Percentiles rank a stretch among this genome's conserved stretches.
Evolutionary conservation across 2,329 filamentous ascomycete species (phyloP).

Genomic region (Akanthomyces muscarius): DNA sequence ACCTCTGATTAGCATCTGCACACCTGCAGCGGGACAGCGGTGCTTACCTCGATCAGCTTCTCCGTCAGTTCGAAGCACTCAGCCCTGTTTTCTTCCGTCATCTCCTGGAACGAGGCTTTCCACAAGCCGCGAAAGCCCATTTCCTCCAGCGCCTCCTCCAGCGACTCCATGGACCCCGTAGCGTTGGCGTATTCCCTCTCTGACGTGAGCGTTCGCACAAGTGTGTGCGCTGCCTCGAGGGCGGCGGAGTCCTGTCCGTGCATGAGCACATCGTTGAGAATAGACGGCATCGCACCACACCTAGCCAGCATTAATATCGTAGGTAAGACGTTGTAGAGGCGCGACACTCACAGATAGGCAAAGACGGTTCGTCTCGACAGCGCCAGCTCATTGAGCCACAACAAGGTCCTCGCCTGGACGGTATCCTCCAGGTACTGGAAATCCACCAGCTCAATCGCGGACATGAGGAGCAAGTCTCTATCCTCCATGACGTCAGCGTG

Average conservation of each 20-base stretch:
- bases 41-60: slow-evolving; percentile 56
- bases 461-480: slow-evolving; percentile 58
- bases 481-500: slow-evolving; percentile 49
- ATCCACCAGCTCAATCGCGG: slow-evolving; percentile 61
- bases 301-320: slow-evolving; percentile 26
- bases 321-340: not conserved
- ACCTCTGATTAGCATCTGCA: not conserved
- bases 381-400: slow-evolving; percentile 58
- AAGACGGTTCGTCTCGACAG: slow-evolving; percentile 52
- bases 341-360: slow-evolving; percentile 45
- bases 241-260: slow-evolving; percentile 59
- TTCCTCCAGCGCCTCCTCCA: slow-evolving; percentile 53
- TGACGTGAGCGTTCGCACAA: slow-evolving; percentile 56
- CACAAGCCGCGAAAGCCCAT: slow-evolving; percentile 63
- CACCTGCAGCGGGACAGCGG: not conserved
- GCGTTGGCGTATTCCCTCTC: slow-evolving; percentile 48
- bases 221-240: slow-evolving; percentile 55
- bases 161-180: slow-evolving; percentile 42
- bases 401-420: slow-evolving; percentile 55
- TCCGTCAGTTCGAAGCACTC: slow-evolving; percentile 54
- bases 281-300: slow-evolving; percentile 51
- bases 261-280: slow-evolving; percentile 59
- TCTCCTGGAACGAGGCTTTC: slow-evolving; percentile 51
- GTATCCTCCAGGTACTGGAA: slow-evolving; percentile 62
- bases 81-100: slow-evolving; percentile 46